Evolutionary conservation across 768 basidiomycete species (phyloP).

Genomic region (Pholiota conissans): DNA sequence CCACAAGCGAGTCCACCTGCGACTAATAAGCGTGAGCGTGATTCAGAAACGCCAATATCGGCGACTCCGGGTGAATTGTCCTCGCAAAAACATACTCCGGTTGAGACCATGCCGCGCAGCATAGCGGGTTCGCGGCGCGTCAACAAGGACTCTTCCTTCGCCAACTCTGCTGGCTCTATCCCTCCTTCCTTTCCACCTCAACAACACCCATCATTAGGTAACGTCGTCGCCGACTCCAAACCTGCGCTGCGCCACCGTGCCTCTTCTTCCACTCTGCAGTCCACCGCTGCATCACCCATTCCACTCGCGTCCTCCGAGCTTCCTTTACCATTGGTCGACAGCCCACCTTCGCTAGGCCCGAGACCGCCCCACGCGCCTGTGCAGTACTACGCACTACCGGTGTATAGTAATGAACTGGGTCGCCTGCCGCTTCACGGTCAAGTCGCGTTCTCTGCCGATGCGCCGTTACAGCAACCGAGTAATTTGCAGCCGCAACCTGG

Average conservation of each 20-base stretch:
- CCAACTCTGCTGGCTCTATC: background rate
- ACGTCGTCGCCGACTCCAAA: background rate
- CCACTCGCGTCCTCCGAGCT: background rate
- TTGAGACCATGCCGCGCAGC: conserved; percentile 23
- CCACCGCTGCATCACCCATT: background rate
- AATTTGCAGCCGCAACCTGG: conserved; percentile 4
- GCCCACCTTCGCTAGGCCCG: background rate
- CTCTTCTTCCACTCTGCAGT: background rate
- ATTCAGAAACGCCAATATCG: conserved; percentile 47
- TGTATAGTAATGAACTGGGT: conserved; percentile 64
- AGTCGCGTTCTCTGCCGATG: conserved; percentile 23
- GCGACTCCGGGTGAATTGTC: conserved; percentile 13
- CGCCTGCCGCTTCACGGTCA: conserved; percentile 45
- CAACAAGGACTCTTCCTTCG: background rate
- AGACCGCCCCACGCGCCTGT: conserved; percentile 7
- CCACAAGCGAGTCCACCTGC: conserved; percentile 52
- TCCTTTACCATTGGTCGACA: conserved; percentile 7
- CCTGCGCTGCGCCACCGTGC: background rate
- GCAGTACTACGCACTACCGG: conserved; percentile 39
- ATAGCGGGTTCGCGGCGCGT: conserved; percentile 35
- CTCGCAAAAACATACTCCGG: background rate
- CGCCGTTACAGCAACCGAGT: background rate
- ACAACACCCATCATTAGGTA: background rate
- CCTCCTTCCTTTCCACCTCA: background rate
- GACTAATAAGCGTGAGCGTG: conserved; percentile 63